phyloP scores from a whole-genome alignment of 108 stramenopile species.

The Cylindrotheca closterium region DNA sequence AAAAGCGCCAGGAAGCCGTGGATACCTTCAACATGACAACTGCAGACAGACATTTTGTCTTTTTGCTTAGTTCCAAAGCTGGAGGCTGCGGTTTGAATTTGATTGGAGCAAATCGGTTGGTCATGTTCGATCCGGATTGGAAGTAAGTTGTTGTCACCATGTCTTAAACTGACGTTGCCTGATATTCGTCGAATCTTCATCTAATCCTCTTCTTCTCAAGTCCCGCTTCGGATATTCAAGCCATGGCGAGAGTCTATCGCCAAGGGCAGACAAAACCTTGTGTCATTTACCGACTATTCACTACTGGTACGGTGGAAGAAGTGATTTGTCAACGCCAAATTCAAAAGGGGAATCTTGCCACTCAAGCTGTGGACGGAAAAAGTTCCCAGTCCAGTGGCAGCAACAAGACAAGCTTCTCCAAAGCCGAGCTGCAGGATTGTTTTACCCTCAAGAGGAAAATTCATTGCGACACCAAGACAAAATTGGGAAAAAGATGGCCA shows the following conservation, averaged over 20 bases:
- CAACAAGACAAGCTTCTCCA: slow-evolving; percentile 36
- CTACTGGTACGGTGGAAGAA: slow-evolving; percentile 68
- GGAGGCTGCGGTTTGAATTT: slow-evolving; percentile 91
- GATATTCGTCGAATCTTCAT: not conserved
- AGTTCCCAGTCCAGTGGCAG: slow-evolving; percentile 15
- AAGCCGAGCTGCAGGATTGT: slow-evolving; percentile 76
- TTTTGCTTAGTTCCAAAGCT: slow-evolving; percentile 86
- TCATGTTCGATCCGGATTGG: slow-evolving; percentile 82
- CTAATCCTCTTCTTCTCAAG: slow-evolving; percentile 27
- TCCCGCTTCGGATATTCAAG: slow-evolving; percentile 88
- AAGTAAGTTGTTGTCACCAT: too few relatives aligned
- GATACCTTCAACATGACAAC: slow-evolving; percentile 82
- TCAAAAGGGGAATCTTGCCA: slow-evolving; percentile 66
- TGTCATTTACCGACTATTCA: slow-evolving; percentile 80
- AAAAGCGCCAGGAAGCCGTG: slow-evolving; percentile 69
- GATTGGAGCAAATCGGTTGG: slow-evolving; percentile 77
- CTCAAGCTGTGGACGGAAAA: slow-evolving; percentile 40
- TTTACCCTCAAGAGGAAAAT: slow-evolving; percentile 61
- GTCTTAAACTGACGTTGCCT: not conserved
- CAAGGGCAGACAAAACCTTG: slow-evolving; percentile 84
- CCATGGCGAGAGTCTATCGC: slow-evolving; percentile 83
- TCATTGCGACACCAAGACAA: slow-evolving; percentile 69
- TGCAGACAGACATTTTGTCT: slow-evolving; percentile 63
- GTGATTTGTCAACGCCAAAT: slow-evolving; percentile 79
- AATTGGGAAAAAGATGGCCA: slow-evolving; percentile 64